phyloP scores from a whole-genome alignment of 1,284 basidiomycete genomes.

The Mycena sp. region DNA sequence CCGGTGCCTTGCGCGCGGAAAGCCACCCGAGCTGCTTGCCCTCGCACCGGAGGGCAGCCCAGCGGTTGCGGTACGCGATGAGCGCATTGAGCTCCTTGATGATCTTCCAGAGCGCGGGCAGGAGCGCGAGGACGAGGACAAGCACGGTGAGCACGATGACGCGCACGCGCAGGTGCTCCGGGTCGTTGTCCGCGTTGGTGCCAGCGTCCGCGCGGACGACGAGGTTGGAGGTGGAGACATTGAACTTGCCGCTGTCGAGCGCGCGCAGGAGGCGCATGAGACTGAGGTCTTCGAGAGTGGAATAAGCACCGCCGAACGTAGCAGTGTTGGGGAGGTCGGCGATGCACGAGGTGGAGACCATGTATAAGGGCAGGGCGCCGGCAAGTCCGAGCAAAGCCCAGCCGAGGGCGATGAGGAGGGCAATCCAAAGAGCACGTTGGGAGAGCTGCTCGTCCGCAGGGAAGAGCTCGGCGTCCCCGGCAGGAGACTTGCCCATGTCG shows the following conservation, averaged over 20 bases:
- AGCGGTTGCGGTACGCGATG: constrained; percentile 65
- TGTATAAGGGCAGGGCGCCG: constrained; percentile 77
- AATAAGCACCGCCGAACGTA: constrained; percentile 68
- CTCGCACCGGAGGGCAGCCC: constrained; percentile 72
- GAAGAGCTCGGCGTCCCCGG: constrained; percentile 64
- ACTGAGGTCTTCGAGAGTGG: constrained; percentile 79
- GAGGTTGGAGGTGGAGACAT: constrained; percentile 45
- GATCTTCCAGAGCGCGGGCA: constrained; percentile 77
- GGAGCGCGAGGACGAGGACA: constrained; percentile 65
- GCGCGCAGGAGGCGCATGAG: constrained; percentile 75
- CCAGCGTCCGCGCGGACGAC: constrained; percentile 42
- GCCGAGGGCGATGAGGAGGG: constrained; percentile 69
- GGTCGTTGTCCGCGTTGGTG: constrained; percentile 49
- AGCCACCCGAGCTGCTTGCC: constrained; percentile 82
- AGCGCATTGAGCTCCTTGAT: constrained; percentile 70
- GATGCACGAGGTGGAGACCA: constrained; percentile 76
- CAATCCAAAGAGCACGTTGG: constrained; percentile 74
- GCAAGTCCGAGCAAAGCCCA: constrained; percentile 76
- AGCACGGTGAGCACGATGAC: constrained; percentile 76
- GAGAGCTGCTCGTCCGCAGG: constrained; percentile 80
- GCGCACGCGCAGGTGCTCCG: constrained; percentile 63
- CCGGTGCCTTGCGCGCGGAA: constrained; percentile 65
- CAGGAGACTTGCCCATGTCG: constrained; percentile 61
- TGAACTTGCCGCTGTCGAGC: constrained; percentile 61
- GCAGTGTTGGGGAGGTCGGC: constrained; percentile 59